Base-by-base conservation (phyloP, 805 yeast genomes). In the Metschnikowia similis region DNA sequence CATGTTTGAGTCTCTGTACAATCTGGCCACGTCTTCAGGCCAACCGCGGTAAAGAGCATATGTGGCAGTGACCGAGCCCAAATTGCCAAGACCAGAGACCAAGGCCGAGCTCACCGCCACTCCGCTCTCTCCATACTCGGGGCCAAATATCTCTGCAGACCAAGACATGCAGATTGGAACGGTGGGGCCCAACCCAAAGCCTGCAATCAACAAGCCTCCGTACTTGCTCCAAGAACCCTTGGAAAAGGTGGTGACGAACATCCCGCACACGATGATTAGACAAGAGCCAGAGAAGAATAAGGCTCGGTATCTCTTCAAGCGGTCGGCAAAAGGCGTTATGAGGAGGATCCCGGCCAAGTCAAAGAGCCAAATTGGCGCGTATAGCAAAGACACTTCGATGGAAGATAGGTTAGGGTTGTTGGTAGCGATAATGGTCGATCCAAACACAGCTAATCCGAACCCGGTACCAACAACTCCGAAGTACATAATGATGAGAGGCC, bases 391-490 rank as follows among this genome's bases (percentile, higher is more conserved):
- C 27, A 89, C 81, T 51, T 83, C 72, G 57, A 89, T 85, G 2
- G 89, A 81, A 2, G 82, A 66, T 55, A 86, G 71, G 6, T 62
- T 56, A 2, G 92, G 84, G 62, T 87, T 82, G 55, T 84, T 82
- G 4, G 79, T 77, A 45, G 75, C 66, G 58, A 89, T 84, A 56
- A 89, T 80, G 8, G 92, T 83, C 3, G 96, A 84, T 5, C 91
- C 96, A 66, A 85, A 89, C 17, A 85, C 92, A 31, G 90, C 90
- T 44, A 89, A 71, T 31, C 96, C 96, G 60, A 78, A 84, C 1
- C 96, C 96, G n/a, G 89, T 82, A 42, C 96, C 96, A 27, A 89
- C 96, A 17, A 87, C 96, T 16, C 96, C 96, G 64, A 89, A 89
- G 68, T 89, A 89, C 96, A 89, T 89, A 69, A 89, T 73, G 41